phyloP scores from a whole-genome alignment of 2,329 filamentous ascomycete genomes.

The Sporothrix mexicana region DNA sequence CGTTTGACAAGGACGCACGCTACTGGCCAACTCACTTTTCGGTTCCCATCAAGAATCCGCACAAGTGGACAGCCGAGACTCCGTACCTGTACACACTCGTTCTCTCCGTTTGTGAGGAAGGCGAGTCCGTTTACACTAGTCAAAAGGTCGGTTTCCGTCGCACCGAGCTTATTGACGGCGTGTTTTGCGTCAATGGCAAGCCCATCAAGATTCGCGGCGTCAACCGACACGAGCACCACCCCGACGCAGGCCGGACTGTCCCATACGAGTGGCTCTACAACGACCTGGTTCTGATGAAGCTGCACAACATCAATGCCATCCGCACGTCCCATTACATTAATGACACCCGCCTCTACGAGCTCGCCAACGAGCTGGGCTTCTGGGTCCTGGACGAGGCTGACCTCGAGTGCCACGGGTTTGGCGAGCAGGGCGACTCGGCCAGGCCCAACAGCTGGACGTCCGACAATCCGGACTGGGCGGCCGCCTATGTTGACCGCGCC shows the following conservation, averaged over 20 bases:
- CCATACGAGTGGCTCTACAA: slow-evolving; percentile 65
- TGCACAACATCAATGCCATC: slow-evolving; percentile 72
- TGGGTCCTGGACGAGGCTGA: slow-evolving; percentile 62
- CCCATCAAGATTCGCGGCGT: slow-evolving; percentile 66
- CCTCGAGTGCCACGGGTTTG: slow-evolving; percentile 48
- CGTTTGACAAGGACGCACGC: not conserved
- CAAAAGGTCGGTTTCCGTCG: slow-evolving; percentile 66
- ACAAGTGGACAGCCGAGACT: slow-evolving; percentile 67
- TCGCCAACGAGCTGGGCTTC: slow-evolving; percentile 68
- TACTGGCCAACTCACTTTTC: slow-evolving; percentile 35
- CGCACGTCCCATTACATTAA: slow-evolving; percentile 72
- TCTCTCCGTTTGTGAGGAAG: slow-evolving; percentile 38
- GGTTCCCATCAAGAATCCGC: slow-evolving; percentile 51
- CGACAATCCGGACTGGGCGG: slow-evolving; percentile 62
- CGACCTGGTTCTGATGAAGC: slow-evolving; percentile 73
- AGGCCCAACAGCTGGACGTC: slow-evolving; percentile 56
- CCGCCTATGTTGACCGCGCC: slow-evolving; percentile 69
- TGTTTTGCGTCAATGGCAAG: slow-evolving; percentile 67
- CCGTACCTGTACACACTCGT: slow-evolving; percentile 59
- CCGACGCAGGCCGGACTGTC: slow-evolving; percentile 65
- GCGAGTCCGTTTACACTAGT: slow-evolving; percentile 39
- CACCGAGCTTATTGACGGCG: slow-evolving; percentile 64
- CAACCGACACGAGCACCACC: slow-evolving; percentile 74
- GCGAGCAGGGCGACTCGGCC: slow-evolving; percentile 1
- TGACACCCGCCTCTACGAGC: slow-evolving; percentile 62